A percentile compares a stretch with the other conserved stretches of the same genome.
Conservation (phyloP, 2,329 filamentous ascomycete species). For the Leptographium flavum region DNA sequence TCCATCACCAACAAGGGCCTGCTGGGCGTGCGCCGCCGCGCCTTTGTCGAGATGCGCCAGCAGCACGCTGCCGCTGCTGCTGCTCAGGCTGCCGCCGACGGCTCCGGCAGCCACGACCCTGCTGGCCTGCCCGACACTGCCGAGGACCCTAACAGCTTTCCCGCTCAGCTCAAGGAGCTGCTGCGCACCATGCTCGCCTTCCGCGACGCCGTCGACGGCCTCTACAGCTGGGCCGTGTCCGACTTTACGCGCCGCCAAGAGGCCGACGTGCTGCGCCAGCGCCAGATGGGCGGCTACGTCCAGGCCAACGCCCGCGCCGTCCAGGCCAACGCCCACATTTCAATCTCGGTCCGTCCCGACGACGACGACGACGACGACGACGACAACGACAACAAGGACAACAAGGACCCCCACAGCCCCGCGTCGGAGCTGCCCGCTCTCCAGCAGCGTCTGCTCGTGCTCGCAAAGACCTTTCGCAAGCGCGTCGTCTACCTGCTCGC, state of each 20-base stretch:
- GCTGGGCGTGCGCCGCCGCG: slow-evolving; percentile 52
- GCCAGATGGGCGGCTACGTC: too few relatives aligned
- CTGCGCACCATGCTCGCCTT: slow-evolving; percentile 89
- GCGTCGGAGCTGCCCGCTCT: slow-evolving; percentile 56
- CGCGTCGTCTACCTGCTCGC: slow-evolving; percentile 72
- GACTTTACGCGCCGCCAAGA: slow-evolving; percentile 92
- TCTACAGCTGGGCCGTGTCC: slow-evolving; percentile 89
- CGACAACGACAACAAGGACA: too few relatives aligned
- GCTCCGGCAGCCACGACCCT: slow-evolving; percentile 38
- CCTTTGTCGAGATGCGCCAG: slow-evolving; percentile 22
- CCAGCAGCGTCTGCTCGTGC: slow-evolving; percentile 54
- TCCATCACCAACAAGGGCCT: slow-evolving; percentile 94
- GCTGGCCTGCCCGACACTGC: slow-evolving; percentile 24
- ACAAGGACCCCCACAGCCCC: slow-evolving; percentile 37
- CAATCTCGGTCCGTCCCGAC: too few relatives aligned
- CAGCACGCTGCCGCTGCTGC: slow-evolving; percentile 22
- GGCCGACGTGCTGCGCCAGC: slow-evolving; percentile 49
- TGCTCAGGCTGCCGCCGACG: slow-evolving; percentile 54
- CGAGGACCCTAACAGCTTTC: slow-evolving; percentile 65
- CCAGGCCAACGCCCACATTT: slow-evolving; percentile 1
- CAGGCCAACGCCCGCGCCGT: slow-evolving; percentile 8
- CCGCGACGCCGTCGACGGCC: slow-evolving; percentile 80
- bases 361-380: too few relatives aligned
- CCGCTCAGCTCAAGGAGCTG: slow-evolving; percentile 81
- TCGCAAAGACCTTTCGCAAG: slow-evolving; percentile 63